Conservation (phyloP, 2,329 filamentous ascomycete species). For the Coniella lustricola region DNA sequence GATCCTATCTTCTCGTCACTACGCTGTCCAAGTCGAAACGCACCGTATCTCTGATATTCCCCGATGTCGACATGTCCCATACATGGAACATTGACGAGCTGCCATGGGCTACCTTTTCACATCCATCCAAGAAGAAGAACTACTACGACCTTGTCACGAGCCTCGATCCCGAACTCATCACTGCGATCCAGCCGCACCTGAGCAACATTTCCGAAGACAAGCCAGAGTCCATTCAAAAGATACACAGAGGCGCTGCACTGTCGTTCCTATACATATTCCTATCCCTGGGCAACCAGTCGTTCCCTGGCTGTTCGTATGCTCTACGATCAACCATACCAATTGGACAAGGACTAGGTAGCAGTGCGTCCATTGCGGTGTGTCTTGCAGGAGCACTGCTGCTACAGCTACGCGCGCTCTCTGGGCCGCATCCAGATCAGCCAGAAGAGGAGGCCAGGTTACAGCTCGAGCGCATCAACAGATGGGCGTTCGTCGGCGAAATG, state of each 20-base stretch:
- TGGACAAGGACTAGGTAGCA: slow-evolving; percentile 83
- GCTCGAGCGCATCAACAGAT: slow-evolving; percentile 91
- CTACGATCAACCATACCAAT: slow-evolving; percentile 91
- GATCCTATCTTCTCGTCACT: slow-evolving; percentile 94
- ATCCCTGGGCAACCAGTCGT: slow-evolving; percentile 72
- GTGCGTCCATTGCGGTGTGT: slow-evolving; percentile 90
- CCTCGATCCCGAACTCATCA: slow-evolving; percentile 75
- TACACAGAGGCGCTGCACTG: slow-evolving; percentile 73
- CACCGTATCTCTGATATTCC: slow-evolving; percentile 81
- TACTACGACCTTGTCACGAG: slow-evolving; percentile 86
- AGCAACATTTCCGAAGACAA: slow-evolving; percentile 59
- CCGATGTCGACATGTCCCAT: slow-evolving; percentile 82
- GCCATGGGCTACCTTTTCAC: slow-evolving; percentile 77
- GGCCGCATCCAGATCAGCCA: slow-evolving; percentile 88
- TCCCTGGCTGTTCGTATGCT: slow-evolving; percentile 79
- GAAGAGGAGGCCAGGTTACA: slow-evolving; percentile 80
- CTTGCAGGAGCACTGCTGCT: slow-evolving; percentile 75
- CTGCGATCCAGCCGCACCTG: slow-evolving; percentile 74
- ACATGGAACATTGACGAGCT: slow-evolving; percentile 91
- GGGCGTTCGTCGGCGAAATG: slow-evolving; percentile 96
- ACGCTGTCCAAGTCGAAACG: slow-evolving; percentile 87
- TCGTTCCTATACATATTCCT: slow-evolving; percentile 92
- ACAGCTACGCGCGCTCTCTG: slow-evolving; percentile 80
- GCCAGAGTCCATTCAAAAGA: slow-evolving; percentile 67
- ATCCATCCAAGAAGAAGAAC: slow-evolving; percentile 80